Evolutionary conservation across 2,329 filamentous ascomycete genomes (phyloP), one percentile per base, ranked within the genome.

Genomic region (Colletotrichum theobromicola): DNA sequence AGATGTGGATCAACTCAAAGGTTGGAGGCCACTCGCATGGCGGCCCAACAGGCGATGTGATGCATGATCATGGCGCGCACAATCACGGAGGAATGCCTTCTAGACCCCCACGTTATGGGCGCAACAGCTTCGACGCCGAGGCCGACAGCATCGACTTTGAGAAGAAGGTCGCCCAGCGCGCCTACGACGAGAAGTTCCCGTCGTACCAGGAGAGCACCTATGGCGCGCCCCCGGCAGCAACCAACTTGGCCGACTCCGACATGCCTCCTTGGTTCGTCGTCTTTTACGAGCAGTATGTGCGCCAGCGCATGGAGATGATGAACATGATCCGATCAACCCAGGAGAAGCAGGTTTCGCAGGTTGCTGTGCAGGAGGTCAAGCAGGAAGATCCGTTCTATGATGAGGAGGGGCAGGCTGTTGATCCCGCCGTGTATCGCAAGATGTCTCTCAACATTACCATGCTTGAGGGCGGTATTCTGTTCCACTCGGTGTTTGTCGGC

Each of bases 401-500:
- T 63, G 84, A 85, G 53, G 86, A 89, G 68, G 85, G 85, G 15
- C 82, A 86, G 72, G 76, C 80, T 0, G 84, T 89, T 16, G 86
- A 88, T 76, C 85, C 86, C 7, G 72, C 81, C 10, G 83, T 87
- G 8, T 88, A 90, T 82, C 89, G 90, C 79, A 93, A 91, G 78
- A 90, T 92, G 81, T 89, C 93, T 4, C 87, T 94, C 78, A 94
- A 95, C 83, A 94, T 94, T 77, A 90, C 94, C 6, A 88, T 95
- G 4, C 88, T 95, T 7, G 94, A 95, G 82, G 92, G 93, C 71
- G 94, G 94, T 75, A 95, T 95, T 77, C 87, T 95, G 13, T 95
- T 95, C 81, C 94, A 95, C 84, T 94, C 92, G 75, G 89, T 95
- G 74, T 94, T 94, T 81, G 93, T 94, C 71, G 93, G 93, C 72